Conservation (phyloP, 805 yeast species). For the Ogataea methanolica region DNA sequence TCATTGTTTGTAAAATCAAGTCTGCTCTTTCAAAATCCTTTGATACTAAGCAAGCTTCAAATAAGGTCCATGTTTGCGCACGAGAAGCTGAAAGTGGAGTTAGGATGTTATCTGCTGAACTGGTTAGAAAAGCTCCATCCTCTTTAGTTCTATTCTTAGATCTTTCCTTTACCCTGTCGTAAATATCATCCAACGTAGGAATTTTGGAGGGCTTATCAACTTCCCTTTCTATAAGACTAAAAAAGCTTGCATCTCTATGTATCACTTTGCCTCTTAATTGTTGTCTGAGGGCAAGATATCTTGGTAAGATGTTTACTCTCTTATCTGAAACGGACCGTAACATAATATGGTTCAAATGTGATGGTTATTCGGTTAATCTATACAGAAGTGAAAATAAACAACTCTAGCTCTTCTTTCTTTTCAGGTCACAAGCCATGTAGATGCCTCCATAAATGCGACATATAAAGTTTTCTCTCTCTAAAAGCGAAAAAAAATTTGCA, state of each 20-base stretch:
- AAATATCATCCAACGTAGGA: conserved; percentile 10
- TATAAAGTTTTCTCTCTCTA: too few relatives aligned
- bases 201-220: background rate
- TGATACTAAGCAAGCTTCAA: conserved; percentile 72
- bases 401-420: too few relatives aligned
- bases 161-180: conserved; percentile 5
- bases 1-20: conserved; percentile 57
- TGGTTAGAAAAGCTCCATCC: conserved; percentile 7
- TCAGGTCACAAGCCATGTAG: too few relatives aligned
- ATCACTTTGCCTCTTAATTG: too few relatives aligned
- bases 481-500: too few relatives aligned
- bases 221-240: background rate
- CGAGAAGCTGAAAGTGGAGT: conserved; percentile 23
- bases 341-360: too few relatives aligned
- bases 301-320: too few relatives aligned
- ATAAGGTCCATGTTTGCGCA: conserved; percentile 51
- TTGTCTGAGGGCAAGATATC: too few relatives aligned
- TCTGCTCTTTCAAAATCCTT: conserved; percentile 67
- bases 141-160: conserved; percentile 1
- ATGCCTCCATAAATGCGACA: too few relatives aligned
- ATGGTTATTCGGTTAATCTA: too few relatives aligned
- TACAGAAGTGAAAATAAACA: too few relatives aligned
- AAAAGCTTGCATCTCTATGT: conserved; percentile 10
- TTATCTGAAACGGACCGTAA: too few relatives aligned
- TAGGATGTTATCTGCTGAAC: conserved; percentile 23